Percentiles rank a stretch among this genome's conserved stretches.
Conservation (phyloP, 2,329 filamentous ascomycete species). For the Stylonectria norvegica region DNA sequence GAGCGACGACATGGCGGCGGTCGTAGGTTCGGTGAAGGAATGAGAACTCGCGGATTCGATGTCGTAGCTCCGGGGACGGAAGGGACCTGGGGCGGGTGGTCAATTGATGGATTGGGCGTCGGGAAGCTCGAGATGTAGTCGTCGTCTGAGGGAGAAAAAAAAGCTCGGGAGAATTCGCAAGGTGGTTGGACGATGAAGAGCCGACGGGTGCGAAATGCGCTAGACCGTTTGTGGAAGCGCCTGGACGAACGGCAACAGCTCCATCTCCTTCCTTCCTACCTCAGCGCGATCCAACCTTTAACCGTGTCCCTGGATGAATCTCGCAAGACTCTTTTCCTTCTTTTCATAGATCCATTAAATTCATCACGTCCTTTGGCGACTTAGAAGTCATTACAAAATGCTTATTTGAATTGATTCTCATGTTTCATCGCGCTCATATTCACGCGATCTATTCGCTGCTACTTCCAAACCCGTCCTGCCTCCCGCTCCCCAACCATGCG, state of each 20-base stretch:
- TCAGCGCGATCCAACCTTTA: no score
- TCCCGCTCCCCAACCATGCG: background rate
- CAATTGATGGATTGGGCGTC: conserved; percentile 33
- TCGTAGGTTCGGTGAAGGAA: conserved; percentile 23
- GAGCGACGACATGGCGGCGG: conserved; percentile 33
- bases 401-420: no score
- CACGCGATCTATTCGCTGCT: no score
- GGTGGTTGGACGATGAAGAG: conserved; percentile 23
- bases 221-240: conserved; percentile 29
- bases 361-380: conserved; percentile 3
- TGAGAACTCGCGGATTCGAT: conserved; percentile 23
- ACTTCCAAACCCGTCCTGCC: conserved; percentile 3
- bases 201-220: conserved; percentile 20
- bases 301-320: no score
- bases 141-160: conserved; percentile 41
- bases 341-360: no score
- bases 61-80: conserved; percentile 26
- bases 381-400: no score
- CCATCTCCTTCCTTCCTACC: background rate
- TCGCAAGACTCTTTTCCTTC: no score
- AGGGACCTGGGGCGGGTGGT: conserved; percentile 27
- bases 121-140: conserved; percentile 22
- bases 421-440: no score
- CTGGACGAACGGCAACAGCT: conserved; percentile 18
- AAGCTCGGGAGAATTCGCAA: conserved; percentile 48